These are phyloP conservation scores for Lentinula guzmanii DNA, from an alignment of 768 basidiomycete genomes.

Conservation along the genomic window DNA sequence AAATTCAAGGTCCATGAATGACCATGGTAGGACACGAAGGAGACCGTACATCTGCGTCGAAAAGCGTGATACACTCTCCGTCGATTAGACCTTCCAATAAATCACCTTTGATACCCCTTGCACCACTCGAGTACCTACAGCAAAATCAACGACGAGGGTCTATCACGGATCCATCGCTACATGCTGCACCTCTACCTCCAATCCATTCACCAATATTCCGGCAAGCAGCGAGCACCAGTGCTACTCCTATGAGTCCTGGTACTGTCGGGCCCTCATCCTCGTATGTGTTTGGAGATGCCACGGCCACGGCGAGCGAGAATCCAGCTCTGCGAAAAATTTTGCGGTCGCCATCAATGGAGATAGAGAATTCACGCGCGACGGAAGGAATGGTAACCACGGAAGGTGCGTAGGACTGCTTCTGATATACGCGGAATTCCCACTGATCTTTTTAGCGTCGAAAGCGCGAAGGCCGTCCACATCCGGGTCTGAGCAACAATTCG, in stretches of 20 bases:
- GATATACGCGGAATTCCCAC: neutral
- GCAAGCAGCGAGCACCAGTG: constrained; percentile 5
- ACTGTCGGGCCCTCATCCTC: constrained; percentile 59
- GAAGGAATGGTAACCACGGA: neutral
- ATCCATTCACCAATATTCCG: constrained; percentile 12
- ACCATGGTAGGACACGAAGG: constrained; percentile 1
- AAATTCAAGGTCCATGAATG: neutral
- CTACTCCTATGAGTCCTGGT: constrained; percentile 24
- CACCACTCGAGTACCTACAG: constrained; percentile 74
- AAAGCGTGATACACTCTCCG: constrained; percentile 1
- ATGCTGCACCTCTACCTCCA: constrained; percentile 38
- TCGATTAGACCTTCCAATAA: constrained; percentile 9
- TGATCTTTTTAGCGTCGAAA: constrained; percentile 62
- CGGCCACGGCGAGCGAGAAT: constrained; percentile 29
- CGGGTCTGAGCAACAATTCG: neutral
- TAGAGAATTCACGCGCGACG: constrained; percentile 1
- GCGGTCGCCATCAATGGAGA: constrained; percentile 49
- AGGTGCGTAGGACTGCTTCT: constrained; percentile 3
- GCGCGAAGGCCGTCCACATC: constrained; percentile 12
- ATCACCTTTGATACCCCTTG: constrained; percentile 55
- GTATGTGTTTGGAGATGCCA: constrained; percentile 68
- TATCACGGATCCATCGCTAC: constrained; percentile 77
- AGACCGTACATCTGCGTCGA: neutral
- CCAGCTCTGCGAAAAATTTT: constrained; percentile 50
- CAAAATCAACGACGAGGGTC: constrained; percentile 81